phyloP scores from a whole-genome alignment of 169 alveolate genomes.

The Cryptosporidium ryanae region DNA sequence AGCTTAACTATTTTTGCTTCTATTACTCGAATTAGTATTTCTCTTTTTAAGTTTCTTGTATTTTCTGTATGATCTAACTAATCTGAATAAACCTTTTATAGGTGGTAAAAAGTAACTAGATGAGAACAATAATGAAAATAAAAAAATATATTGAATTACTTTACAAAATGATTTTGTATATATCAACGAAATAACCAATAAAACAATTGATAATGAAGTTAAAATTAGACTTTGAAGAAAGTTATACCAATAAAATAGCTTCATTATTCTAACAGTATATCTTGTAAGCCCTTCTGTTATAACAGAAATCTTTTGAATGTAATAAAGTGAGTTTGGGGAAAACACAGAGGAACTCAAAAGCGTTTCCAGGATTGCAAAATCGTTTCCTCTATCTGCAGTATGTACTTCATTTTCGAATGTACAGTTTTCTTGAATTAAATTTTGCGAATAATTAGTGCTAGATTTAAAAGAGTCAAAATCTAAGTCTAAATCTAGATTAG shows the following conservation, averaged over 20 bases:
- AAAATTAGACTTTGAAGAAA: conserved; percentile 15
- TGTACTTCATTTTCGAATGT: no score
- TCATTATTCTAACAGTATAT: neutral
- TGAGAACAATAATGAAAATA: neutral
- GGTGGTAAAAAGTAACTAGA: conserved; percentile 37
- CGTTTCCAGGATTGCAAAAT: conserved; percentile 22
- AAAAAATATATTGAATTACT: conserved; percentile 32
- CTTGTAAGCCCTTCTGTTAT: conserved; percentile 3
- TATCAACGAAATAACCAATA: conserved; percentile 12
- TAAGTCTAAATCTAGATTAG: no score
- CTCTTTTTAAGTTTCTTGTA: conserved; percentile 19
- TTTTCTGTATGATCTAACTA: conserved; percentile 16
- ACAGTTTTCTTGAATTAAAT: no score
- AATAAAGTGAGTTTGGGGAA: conserved; percentile 12
- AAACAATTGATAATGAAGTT: neutral
- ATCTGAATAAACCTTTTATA: conserved; percentile 34
- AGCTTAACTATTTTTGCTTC: neutral
- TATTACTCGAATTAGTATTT: neutral
- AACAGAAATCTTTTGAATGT: neutral
- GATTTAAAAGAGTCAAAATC: no score
- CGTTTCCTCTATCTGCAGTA: neutral
- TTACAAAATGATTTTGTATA: conserved; percentile 17
- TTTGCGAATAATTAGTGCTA: no score
- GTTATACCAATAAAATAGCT: conserved; percentile 32
- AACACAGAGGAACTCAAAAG: conserved; percentile 15